Evolutionary conservation across 768 basidiomycete species (phyloP).

Genomic region (Tricholoma sp.): DNA sequence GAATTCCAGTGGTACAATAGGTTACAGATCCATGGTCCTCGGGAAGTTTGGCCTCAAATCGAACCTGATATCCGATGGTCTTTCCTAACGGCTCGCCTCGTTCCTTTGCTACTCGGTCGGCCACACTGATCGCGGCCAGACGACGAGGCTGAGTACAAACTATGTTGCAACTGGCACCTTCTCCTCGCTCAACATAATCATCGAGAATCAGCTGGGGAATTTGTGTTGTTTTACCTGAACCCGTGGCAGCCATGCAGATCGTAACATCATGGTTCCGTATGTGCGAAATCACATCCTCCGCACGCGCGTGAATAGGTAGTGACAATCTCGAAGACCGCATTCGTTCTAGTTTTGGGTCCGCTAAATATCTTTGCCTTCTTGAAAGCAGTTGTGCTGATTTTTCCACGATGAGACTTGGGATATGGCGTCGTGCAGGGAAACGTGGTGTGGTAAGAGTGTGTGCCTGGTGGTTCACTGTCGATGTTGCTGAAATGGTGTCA

Average conservation of each 20-base stretch:
- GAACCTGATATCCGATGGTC: slow-evolving; percentile 86
- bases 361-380: slow-evolving; percentile 53
- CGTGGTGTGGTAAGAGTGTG: neutral
- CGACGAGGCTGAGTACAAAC: slow-evolving; percentile 92
- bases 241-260: slow-evolving; percentile 85
- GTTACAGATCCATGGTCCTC: slow-evolving; percentile 80
- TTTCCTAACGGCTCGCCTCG: slow-evolving; percentile 66
- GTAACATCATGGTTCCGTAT: slow-evolving; percentile 79
- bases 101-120: slow-evolving; percentile 87
- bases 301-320: slow-evolving; percentile 72
- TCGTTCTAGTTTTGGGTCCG: slow-evolving; percentile 50
- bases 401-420: slow-evolving; percentile 25
- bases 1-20: slow-evolving; percentile 91
- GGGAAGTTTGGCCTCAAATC: slow-evolving; percentile 81
- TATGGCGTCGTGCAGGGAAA: slow-evolving; percentile 18
- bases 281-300: slow-evolving; percentile 60
- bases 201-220: slow-evolving; percentile 91
- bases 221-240: slow-evolving; percentile 93
- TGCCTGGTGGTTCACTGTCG: neutral
- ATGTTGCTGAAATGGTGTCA: slow-evolving; percentile 15
- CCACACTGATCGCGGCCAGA: slow-evolving; percentile 87
- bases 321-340: slow-evolving; percentile 64
- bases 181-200: slow-evolving; percentile 67
- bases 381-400: slow-evolving; percentile 58
- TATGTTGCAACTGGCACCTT: slow-evolving; percentile 83